Percentiles rank a stretch among this genome's conserved stretches.
Conservation (phyloP, 345 rosid genomes). For the Anacardium occidentale region DNA sequence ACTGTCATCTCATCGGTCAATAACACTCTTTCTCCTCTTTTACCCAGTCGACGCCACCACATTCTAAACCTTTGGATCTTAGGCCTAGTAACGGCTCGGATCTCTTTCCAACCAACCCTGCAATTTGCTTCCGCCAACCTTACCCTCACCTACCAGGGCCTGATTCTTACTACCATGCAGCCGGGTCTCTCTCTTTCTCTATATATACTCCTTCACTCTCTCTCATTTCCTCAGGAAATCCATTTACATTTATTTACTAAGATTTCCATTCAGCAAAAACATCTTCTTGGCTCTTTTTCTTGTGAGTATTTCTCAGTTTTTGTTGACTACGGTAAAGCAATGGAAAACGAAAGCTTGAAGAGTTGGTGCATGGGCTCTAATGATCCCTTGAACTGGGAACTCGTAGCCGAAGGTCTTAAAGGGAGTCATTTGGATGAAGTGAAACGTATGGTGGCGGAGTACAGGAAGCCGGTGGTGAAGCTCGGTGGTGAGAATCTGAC, state of each 20-base stretch:
- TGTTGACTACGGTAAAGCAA: too few relatives aligned
- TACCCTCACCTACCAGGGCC: constrained; percentile 16
- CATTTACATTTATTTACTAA: not conserved
- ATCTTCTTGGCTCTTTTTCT: not conserved
- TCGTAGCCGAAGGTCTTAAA: constrained; percentile 54
- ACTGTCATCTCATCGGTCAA: constrained; percentile 20
- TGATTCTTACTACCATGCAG: not conserved
- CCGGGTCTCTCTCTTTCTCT: not conserved
- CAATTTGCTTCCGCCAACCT: constrained; percentile 2
- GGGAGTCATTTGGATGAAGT: constrained; percentile 91
- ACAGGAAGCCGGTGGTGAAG: constrained; percentile 51
- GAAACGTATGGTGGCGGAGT: constrained; percentile 70
- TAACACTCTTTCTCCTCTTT: not conserved
- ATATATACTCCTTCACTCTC: constrained; percentile 12
- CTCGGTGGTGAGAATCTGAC: constrained; percentile 81
- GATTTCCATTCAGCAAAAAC: not conserved
- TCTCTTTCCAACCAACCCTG: constrained; percentile 27
- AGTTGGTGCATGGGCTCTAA: constrained; percentile 20
- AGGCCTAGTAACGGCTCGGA: constrained; percentile 10
- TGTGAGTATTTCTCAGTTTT: not conserved
- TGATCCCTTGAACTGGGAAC: constrained; percentile 80
- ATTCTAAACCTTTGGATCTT: constrained; percentile 12
- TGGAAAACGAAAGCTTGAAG: constrained; percentile 7
- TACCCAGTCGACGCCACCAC: constrained; percentile 10
- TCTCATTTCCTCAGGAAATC: constrained; percentile 25